Base-by-base conservation (phyloP, 192 early-diverging fungal genomes). In the Entophlyctis helioformis region DNA sequence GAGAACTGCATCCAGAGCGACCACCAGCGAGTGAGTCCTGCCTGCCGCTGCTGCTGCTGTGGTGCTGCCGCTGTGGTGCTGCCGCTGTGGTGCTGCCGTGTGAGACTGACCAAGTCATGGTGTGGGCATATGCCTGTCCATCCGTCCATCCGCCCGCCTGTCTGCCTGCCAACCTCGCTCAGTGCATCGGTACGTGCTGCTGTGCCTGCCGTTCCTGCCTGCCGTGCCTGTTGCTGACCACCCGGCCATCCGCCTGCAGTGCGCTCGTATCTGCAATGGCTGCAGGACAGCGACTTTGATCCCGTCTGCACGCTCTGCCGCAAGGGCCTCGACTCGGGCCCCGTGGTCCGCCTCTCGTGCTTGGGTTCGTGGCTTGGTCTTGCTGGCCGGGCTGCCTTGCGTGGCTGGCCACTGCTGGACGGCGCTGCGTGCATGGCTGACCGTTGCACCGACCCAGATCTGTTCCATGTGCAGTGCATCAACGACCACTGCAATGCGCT, bases 231-330 rank as follows among this genome's bases (percentile, higher is more conserved):
- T 23, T n/a, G 31, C 28, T 18, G 18, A 24, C 42, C 23, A 15
- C 45, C 22, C 11, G n/a, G 1, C 3, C 31, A 32, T 36, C 7
- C 22, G 19, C 25, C 18, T 33, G 16, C 51, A 56, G 74, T 76
- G 21, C 44, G 59, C 23, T 59, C 69, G 21, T 76, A 76, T 56
- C 50, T 76, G 37, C 56, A 63, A 36, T 76, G 74, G 74, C 66
- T 76, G 15, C 62, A 76, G 49, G 74, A 74, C 53, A 51, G 47
- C 31, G 74, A 74, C 42, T 76, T 62, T 54, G 63, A 68, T 22
- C 44, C 67, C 41, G 35, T 60, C 29, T 76, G 74, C 42, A 36
- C 24, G 20, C 48, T 74, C n/a, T 76, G 74, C 51, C 35, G 19
- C 13, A 25, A 42, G 27, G 10, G 47, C 4, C 44, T 76, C 31